Evolutionary conservation across 2,329 filamentous ascomycete genomes (phyloP).

Genomic region (Colletotrichum shisoi): DNA sequence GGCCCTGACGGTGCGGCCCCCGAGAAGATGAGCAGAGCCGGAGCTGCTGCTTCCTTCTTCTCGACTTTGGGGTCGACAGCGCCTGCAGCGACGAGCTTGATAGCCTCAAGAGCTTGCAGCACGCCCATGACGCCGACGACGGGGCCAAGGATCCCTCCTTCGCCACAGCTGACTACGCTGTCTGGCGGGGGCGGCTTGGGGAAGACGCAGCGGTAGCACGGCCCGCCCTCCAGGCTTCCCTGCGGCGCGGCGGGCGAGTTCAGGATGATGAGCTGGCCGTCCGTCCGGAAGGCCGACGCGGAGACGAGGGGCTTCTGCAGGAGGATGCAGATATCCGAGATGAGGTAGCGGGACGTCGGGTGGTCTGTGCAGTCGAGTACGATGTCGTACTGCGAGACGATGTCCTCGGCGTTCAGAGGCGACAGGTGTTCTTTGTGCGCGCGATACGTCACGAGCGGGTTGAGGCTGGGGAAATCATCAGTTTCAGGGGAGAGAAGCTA

Average conservation of each 20-base stretch:
- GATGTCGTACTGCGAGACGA: constrained; percentile 77
- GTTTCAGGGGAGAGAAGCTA: constrained; percentile 1
- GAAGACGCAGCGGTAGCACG: constrained; percentile 94
- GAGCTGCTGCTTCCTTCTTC: constrained; percentile 33
- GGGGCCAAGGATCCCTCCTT: constrained; percentile 90
- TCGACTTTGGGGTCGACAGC: constrained; percentile 42
- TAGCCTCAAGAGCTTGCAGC: constrained; percentile 85
- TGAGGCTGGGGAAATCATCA: constrained; percentile 62
- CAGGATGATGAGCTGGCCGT: constrained; percentile 88
- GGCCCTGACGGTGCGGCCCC: constrained; percentile 49
- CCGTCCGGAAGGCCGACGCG: constrained; percentile 85
- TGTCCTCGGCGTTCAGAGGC: constrained; percentile 70
- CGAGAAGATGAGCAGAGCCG: constrained; percentile 59
- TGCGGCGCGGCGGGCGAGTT: constrained; percentile 76
- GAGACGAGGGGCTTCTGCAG: constrained; percentile 82
- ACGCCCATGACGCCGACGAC: constrained; percentile 95
- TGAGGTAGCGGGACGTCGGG: constrained; percentile 87
- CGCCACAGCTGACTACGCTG: constrained; percentile 84
- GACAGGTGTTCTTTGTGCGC: constrained; percentile 71
- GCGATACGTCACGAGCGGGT: constrained; percentile 72
- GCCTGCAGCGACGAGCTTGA: constrained; percentile 75
- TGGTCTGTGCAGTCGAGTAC: constrained; percentile 96
- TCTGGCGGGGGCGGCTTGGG: constrained; percentile 85
- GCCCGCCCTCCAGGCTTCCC: constrained; percentile 69
- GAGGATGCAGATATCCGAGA: constrained; percentile 88